Evolutionary conservation across 306 rosid genomes (phyloP), one percentile per base, ranked within the genome.

Genomic region (Canavalia ensiformis): DNA sequence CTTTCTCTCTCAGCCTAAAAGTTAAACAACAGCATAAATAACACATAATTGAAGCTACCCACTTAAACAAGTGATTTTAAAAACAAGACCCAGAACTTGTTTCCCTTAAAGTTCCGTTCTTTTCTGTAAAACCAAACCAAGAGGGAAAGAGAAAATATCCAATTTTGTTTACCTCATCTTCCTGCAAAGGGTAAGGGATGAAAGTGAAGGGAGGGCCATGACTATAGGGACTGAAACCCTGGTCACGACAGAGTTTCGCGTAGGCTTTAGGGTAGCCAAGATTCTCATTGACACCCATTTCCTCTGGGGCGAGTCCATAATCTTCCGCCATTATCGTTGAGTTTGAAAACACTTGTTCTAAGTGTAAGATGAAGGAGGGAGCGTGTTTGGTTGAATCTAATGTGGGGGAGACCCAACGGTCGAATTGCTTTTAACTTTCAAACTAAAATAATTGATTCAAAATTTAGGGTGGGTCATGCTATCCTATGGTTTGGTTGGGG

Each of bases 201-300:
- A 90, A 96, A 72, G 91, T 88, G 79, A 90, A 87, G 5, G 98
- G 97, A 83, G 98, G 98, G 46, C 97, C 99, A 84, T 59, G 83
- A 69, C 83, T 65, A 78, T 86, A 96, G 30, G 94, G 86, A 78
- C 87, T 71, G 54, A 84, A 77, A 34, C 84, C 51, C 34, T 87
- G 90, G 47, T 90, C 89, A 0, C 93, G 90, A 79, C 94, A 96
- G 87, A 92, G 92, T 88, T 81, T 88, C 0, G 90, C 92, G 42
- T 84, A 93, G 72, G 95, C 91, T 84, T 89, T 89, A 2, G 99
- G 98, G 88, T 86, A 91, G 7, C 99, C 99, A 6, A 90, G 88
- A 66, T 86, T 92, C 39, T 92, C 94, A 10, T 84, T 90, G 33
- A 92, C 84, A 6, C 72, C 56, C 86, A 93, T 76, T 67, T 96